A percentile compares a stretch with the other conserved stretches of the same genome.
These are phyloP conservation scores for Neonectria ditissima DNA, from an alignment of 2,329 filamentous ascomycete genomes.

Conservation along the genomic window DNA sequence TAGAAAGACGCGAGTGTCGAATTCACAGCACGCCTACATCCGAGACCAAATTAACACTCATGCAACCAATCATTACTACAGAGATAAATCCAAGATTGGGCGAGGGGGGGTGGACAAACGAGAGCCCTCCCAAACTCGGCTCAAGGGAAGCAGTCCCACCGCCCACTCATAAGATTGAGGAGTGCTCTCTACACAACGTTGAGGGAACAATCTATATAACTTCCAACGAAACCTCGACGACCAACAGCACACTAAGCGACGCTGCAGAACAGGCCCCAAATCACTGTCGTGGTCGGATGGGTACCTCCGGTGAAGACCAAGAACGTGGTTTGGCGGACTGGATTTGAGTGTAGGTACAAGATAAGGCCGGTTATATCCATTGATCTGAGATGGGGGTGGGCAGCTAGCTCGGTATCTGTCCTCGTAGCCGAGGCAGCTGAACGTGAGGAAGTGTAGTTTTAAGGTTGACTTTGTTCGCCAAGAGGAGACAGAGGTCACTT, in stretches of 20 bases:
- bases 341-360: not conserved
- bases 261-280: not conserved
- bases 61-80: not conserved
- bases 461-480: not conserved
- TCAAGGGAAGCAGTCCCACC: not conserved
- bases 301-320: too few relatives aligned
- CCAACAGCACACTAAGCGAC: not conserved
- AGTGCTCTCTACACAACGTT: not conserved
- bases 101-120: slow-evolving; percentile 36
- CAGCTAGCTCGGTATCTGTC: too few relatives aligned
- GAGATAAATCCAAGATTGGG: slow-evolving; percentile 11
- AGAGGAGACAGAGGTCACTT: not conserved
- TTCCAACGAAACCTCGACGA: too few relatives aligned
- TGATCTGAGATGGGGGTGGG: not conserved
- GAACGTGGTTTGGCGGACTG: not conserved
- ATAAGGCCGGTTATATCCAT: not conserved
- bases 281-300: not conserved
- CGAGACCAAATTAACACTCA: not conserved
- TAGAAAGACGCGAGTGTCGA: not conserved
- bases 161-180: not conserved
- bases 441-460: not conserved
- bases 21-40: too few relatives aligned
- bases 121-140: not conserved
- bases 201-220: too few relatives aligned
- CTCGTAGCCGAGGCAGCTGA: not conserved